Percentiles rank a stretch among this genome's conserved stretches.
These are phyloP conservation scores for Pyricularia sp. DNA, from an alignment of 2,329 filamentous ascomycete species.

Conservation along the genomic window DNA sequence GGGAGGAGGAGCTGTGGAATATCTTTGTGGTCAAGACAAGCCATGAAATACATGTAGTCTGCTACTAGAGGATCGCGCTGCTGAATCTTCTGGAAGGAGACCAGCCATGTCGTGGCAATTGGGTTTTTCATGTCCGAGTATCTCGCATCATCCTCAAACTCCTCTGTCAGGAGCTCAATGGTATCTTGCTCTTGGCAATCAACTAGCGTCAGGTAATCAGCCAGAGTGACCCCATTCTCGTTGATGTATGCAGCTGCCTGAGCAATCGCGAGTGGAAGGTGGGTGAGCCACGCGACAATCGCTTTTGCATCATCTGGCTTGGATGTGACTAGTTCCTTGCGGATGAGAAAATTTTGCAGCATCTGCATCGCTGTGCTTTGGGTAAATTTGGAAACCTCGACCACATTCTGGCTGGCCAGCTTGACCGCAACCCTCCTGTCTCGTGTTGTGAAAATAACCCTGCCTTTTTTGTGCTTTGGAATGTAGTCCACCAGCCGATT, in stretches of 20 bases:
- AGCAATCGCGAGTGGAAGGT: conserved; percentile 9
- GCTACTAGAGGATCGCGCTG: conserved; percentile 10
- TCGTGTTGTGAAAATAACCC: conserved; percentile 7
- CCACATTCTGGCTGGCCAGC: conserved; percentile 1
- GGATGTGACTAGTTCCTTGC: background rate
- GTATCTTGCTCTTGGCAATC: conserved; percentile 12
- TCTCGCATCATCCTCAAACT: conserved; percentile 18
- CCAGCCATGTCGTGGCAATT: conserved; percentile 21
- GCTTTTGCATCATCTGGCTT: background rate
- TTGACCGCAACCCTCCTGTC: conserved; percentile 2
- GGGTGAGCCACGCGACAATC: conserved; percentile 5
- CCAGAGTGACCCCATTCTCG: conserved; percentile 3
- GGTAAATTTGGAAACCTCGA: conserved; percentile 2
- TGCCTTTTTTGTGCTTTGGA: conserved; percentile 3
- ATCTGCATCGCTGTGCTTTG: background rate
- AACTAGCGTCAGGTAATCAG: conserved; percentile 10
- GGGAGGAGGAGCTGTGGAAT: background rate
- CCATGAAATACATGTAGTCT: background rate
- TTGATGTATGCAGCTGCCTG: conserved; percentile 10
- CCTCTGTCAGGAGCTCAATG: conserved; percentile 17
- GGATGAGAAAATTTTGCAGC: conserved; percentile 1
- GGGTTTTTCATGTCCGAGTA: conserved; percentile 18
- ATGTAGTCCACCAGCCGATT: conserved; percentile 2
- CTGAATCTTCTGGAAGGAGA: conserved; percentile 27
- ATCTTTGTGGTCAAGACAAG: background rate